These are phyloP conservation scores for Ceratocystis destructans DNA, from an alignment of 2,329 filamentous ascomycete genomes.

Conservation along the genomic window DNA sequence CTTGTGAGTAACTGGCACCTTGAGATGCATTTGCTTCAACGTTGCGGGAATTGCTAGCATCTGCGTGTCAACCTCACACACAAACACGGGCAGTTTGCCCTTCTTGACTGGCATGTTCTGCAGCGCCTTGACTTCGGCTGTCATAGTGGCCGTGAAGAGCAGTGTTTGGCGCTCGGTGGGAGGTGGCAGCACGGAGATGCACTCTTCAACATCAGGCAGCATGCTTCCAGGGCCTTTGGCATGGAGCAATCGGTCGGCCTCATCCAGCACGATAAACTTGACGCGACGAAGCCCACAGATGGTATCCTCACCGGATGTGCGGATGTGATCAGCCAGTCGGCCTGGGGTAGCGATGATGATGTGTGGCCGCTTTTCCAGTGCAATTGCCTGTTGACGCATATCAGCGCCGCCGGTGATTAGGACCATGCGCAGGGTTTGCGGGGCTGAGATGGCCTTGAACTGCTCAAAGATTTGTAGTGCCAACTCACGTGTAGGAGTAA, in stretches of 20 bases:
- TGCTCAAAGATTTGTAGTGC: conserved; percentile 95
- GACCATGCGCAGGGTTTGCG: conserved; percentile 72
- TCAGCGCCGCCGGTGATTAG: conserved; percentile 88
- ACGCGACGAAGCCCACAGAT: conserved; percentile 66
- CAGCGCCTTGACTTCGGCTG: conserved; percentile 75
- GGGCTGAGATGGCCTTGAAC: conserved; percentile 79
- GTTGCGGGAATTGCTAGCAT: conserved; percentile 65
- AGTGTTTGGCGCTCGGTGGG: conserved; percentile 74
- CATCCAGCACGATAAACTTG: conserved; percentile 81
- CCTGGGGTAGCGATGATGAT: conserved; percentile 91
- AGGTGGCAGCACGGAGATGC: conserved; percentile 66
- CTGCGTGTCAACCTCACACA: conserved; percentile 75
- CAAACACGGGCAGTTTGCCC: conserved; percentile 63
- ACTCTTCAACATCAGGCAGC: conserved; percentile 87
- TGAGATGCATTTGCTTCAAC: conserved; percentile 70
- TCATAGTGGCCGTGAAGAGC: conserved; percentile 91
- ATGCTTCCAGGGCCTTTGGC: conserved; percentile 65
- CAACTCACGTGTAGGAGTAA: conserved; percentile 84
- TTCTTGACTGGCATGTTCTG: conserved; percentile 60
- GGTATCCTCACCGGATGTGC: conserved; percentile 81
- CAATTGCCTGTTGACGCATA: conserved; percentile 81
- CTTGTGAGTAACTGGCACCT: conserved; percentile 80
- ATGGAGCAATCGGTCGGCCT: conserved; percentile 79
- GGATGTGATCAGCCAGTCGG: conserved; percentile 83
- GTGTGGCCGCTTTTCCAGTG: conserved; percentile 68